Evolutionary conservation across 2,329 filamentous ascomycete genomes (phyloP).

Genomic region (Exophiala calicioides): DNA sequence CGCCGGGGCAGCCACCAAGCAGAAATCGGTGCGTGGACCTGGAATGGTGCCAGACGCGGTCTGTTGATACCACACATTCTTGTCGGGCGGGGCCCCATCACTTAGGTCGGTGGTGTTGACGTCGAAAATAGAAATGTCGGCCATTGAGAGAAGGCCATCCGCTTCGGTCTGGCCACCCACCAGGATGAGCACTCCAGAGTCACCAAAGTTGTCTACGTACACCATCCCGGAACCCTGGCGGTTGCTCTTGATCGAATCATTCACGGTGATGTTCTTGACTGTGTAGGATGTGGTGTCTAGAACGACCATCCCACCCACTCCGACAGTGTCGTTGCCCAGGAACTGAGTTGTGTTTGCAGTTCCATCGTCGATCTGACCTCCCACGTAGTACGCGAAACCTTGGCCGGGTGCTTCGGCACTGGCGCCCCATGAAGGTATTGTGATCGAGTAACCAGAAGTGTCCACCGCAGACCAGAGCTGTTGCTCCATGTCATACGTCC

Average conservation of each 20-base stretch:
- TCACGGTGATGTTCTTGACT: slow-evolving; percentile 43
- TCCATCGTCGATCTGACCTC: slow-evolving; percentile 43
- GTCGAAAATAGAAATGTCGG: slow-evolving; percentile 45
- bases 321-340: slow-evolving; percentile 24
- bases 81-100: slow-evolving; percentile 25
- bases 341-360: slow-evolving; percentile 31
- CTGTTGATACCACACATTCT: slow-evolving; percentile 47
- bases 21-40: slow-evolving; percentile 46
- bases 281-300: slow-evolving; percentile 39
- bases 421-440: slow-evolving; percentile 40
- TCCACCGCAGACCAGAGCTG: slow-evolving; percentile 34
- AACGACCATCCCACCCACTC: slow-evolving; percentile 44
- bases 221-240: slow-evolving; percentile 42
- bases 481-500: slow-evolving; percentile 34
- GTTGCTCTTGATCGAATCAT: slow-evolving; percentile 35
- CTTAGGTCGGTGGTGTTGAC: slow-evolving; percentile 36
- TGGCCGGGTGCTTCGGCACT: slow-evolving; percentile 41
- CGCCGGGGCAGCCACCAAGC: slow-evolving; percentile 43
- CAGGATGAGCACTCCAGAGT: slow-evolving; percentile 41
- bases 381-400: slow-evolving; percentile 43
- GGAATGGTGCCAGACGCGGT: slow-evolving; percentile 46
- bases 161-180: slow-evolving; percentile 39
- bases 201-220: slow-evolving; percentile 41
- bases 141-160: slow-evolving; percentile 35
- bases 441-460: slow-evolving; percentile 26